Percentiles rank a stretch among this genome's conserved stretches.
Conservation (phyloP, 768 basidiomycete species). For the Mycena indigotica region DNA sequence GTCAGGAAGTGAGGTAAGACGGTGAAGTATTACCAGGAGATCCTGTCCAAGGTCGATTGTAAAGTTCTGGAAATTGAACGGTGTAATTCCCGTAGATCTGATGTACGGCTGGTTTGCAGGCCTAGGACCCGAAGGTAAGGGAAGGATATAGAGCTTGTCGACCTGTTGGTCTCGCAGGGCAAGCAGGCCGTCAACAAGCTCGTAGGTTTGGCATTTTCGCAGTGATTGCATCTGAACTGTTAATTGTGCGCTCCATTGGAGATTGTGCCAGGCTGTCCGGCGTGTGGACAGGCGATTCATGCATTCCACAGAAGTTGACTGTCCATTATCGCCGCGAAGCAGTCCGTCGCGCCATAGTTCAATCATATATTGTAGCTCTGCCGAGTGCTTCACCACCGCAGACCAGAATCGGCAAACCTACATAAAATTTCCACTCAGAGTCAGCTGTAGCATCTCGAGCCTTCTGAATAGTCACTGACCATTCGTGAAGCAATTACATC, state of each 20-base stretch:
- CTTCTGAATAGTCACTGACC: neutral
- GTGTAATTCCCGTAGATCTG: neutral
- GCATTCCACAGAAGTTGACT: neutral
- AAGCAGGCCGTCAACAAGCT: slow-evolving; percentile 5
- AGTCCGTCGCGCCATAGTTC: slow-evolving; percentile 15
- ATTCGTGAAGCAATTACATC: neutral
- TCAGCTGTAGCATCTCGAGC: too few species aligned
- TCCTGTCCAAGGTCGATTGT: neutral
- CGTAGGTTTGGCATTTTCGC: slow-evolving; percentile 3
- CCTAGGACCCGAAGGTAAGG: neutral
- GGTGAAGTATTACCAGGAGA: neutral
- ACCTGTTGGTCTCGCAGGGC: neutral
- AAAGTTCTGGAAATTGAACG: neutral
- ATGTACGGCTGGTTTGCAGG: neutral
- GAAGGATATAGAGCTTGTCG: neutral
- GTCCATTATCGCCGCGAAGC: neutral
- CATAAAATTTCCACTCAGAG: neutral
- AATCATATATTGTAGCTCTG: slow-evolving; percentile 3
- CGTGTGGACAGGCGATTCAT: neutral
- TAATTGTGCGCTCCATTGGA: slow-evolving; percentile 2
- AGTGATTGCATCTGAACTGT: neutral
- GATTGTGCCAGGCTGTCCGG: slow-evolving; percentile 4
- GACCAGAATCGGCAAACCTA: slow-evolving; percentile 7
- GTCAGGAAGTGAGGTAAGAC: too few species aligned
- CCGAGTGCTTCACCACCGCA: neutral